Conservation (phyloP, 139 green algal species). For the Zygnema cylindricum region DNA sequence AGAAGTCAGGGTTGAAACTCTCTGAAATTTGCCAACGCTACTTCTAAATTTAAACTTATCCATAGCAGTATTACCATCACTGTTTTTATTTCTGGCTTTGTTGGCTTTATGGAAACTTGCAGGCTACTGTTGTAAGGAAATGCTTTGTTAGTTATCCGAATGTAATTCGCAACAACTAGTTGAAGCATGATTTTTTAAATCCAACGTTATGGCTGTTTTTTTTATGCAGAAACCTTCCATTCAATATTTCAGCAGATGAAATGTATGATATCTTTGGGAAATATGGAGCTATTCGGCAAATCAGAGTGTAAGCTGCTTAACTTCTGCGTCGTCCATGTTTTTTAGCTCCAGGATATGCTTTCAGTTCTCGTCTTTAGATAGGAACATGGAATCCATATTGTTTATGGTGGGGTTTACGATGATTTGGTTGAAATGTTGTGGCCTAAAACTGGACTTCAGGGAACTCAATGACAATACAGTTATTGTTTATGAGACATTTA, state of each 20-base stretch:
- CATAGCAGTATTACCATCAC: neutral
- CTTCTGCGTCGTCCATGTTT: too few species aligned
- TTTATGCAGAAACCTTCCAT: slow-evolving; percentile 88
- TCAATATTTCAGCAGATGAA: slow-evolving; percentile 94
- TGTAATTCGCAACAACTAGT: neutral
- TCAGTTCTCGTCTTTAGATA: too few species aligned
- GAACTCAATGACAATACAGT: too few species aligned
- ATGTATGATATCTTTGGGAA: slow-evolving; percentile 97
- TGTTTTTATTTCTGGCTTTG: neutral
- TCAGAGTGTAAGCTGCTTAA: slow-evolving; percentile 77
- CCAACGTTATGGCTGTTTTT: neutral
- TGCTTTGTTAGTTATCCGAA: neutral
- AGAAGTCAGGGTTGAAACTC: too few species aligned
- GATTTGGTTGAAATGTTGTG: too few species aligned
- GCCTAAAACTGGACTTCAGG: too few species aligned
- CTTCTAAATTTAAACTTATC: neutral
- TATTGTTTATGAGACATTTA: too few species aligned
- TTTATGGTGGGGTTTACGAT: too few species aligned
- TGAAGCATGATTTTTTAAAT: slow-evolving; percentile 9
- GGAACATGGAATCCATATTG: too few species aligned
- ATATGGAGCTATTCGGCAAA: slow-evolving; percentile 93
- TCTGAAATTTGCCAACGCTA: neutral
- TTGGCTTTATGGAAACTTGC: neutral
- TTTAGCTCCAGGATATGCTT: too few species aligned
- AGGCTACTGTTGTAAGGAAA: neutral